Conservation (phyloP, 176 grass and related monocot species). For the maize (Zea mays) region DNA sequence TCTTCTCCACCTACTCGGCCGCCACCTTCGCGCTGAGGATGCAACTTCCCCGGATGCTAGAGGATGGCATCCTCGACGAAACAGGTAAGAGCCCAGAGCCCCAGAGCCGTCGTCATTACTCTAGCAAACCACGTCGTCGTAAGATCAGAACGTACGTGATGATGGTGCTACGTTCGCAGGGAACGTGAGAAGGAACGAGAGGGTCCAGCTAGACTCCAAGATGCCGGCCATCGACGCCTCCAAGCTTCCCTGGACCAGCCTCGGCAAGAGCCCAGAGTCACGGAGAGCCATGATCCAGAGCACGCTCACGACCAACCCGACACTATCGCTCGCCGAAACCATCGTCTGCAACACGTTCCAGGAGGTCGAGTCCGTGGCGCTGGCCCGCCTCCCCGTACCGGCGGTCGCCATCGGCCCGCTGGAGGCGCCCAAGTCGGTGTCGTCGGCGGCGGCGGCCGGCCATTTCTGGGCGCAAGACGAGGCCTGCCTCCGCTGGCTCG, state of each 20-base stretch:
- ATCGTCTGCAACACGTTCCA: constrained; percentile 69
- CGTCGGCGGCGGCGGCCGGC: neutral
- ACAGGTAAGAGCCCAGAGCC: constrained; percentile 23
- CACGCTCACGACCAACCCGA: neutral
- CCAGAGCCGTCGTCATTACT: neutral
- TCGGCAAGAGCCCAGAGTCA: neutral
- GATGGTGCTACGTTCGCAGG: neutral
- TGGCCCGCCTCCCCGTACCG: constrained; percentile 31
- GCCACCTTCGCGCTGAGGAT: constrained; percentile 35
- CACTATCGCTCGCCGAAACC: neutral
- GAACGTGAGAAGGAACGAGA: constrained; percentile 9
- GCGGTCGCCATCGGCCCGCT: constrained; percentile 52
- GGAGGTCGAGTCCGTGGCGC: constrained; percentile 40
- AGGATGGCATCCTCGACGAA: constrained; percentile 45
- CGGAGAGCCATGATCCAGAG: constrained; percentile 23
- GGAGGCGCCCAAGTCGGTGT: neutral
- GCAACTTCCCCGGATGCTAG: constrained; percentile 42
- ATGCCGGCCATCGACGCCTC: constrained; percentile 35
- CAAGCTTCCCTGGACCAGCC: constrained; percentile 27
- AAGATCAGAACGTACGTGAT: neutral
- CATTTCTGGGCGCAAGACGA: constrained; percentile 57
- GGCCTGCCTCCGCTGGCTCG: constrained; percentile 54
- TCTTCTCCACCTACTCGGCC: constrained; percentile 43
- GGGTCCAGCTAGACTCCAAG: constrained; percentile 31
- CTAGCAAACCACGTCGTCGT: neutral